A percentile compares a stretch with the other conserved stretches of the same genome.
Conservation (phyloP, 495 filamentous ascomycete species). For the Neurospora intermedia region DNA sequence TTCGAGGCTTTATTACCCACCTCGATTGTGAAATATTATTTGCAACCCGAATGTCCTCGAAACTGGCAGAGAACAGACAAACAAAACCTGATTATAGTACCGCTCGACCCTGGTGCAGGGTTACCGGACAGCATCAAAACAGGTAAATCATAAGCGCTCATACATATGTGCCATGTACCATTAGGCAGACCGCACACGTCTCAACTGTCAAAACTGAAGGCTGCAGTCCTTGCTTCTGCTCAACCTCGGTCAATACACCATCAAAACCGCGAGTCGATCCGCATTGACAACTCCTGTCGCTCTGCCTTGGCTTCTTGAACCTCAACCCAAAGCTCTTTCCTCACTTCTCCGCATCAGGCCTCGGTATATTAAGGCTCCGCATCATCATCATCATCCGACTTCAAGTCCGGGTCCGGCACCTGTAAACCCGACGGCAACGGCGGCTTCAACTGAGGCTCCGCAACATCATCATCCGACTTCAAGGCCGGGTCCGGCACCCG, state of each 20-base stretch:
- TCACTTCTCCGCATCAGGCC: background rate
- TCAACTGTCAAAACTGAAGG: background rate
- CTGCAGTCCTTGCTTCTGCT: background rate
- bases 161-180: background rate
- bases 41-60: background rate
- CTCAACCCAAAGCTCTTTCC: background rate
- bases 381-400: conserved; percentile 2
- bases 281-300: background rate
- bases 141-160: background rate
- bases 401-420: too few relatives aligned
- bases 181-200: background rate
- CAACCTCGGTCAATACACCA: background rate
- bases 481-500: conserved; percentile 26
- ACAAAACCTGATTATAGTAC: background rate
- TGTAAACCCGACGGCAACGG: too few relatives aligned
- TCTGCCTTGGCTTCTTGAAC: background rate
- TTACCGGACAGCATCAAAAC: background rate
- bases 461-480: conserved; percentile 23
- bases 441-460: conserved; percentile 5
- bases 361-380: conserved; percentile 8
- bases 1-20: background rate
- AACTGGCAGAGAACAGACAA: background rate
- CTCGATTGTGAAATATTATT: background rate
- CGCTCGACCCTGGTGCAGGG: background rate
- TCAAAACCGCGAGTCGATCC: background rate